Evolutionary conservation across 257 asterid species (phyloP), one percentile per base, ranked within the genome.

Genomic region (Fraxinus americana): DNA sequence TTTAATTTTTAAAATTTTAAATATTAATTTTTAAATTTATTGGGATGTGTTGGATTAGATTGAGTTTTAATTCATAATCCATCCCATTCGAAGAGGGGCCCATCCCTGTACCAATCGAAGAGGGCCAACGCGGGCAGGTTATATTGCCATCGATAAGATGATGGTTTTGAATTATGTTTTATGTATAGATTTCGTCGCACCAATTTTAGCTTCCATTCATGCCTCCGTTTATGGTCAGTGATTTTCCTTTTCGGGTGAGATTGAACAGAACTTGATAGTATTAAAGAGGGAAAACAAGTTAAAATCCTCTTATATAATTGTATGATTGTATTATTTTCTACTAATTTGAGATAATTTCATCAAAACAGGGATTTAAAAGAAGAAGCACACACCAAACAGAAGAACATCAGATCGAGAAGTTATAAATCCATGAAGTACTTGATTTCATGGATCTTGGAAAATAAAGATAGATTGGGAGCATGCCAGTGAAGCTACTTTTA

Each of bases 291-390:
- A 41, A 41, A 41, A 39, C 0, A 39, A 39, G 48, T 41, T 41
- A 10, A 23, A 32, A 29, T 48, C 5, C 27, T 66, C 12, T 39
- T 19, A 38, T 25, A 41, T 32, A 59, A 41, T 34, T 54, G 9
- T 17, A 16, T 50, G 61, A 71, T 43, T 27, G 78, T 45, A 79
- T 83, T 78, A 82, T 82, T 83, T 43, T 78, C 67, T 30, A 35
- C 77, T 35, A 34, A 59, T 25, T 72, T 50, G 39, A 23, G 66
- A 45, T 29, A 34, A 59, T 78, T 70, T 48, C 38, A 54, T 71
- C 39, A 48, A 43, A 45, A 17, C 74, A 54, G 72, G 16, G 59
- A 70, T 50, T 71, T 25, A 3, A 65, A 65, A 9, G 21, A 77
- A 48, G 74, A 36, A 10, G 48, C 48, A 73, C 48, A 72, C 78